These are phyloP conservation scores for Diaporthe caulivora DNA, from an alignment of 2,329 filamentous ascomycete species.

Conservation along the genomic window DNA sequence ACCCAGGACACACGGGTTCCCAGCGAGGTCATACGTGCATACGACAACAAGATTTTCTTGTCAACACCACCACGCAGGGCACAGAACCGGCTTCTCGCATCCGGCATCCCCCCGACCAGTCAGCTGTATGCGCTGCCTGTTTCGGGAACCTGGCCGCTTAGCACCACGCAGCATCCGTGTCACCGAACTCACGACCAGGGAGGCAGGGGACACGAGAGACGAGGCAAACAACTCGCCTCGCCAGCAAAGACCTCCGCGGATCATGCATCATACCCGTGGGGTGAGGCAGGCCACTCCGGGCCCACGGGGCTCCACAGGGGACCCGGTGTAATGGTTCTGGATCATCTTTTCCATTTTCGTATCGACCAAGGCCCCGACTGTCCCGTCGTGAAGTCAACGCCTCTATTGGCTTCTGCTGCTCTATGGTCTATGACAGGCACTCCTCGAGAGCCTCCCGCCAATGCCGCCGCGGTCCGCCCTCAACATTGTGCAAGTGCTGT, in stretches of 20 bases:
- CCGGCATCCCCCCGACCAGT: neutral
- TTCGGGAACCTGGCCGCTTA: neutral
- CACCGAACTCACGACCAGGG: neutral
- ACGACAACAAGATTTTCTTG: neutral
- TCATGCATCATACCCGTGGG: conserved; percentile 14
- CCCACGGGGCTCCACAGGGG: conserved; percentile 14
- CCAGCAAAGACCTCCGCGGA: conserved; percentile 2
- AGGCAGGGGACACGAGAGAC: neutral
- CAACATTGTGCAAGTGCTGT: neutral
- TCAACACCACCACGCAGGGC: neutral
- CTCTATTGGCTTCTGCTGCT: conserved; percentile 10
- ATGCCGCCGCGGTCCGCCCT: neutral
- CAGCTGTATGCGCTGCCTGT: neutral
- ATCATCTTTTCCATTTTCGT: conserved; percentile 22
- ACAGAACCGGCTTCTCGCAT: neutral
- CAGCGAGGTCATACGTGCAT: neutral
- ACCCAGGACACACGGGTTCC: too few relatives aligned
- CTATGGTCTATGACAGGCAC: conserved; percentile 23
- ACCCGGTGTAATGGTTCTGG: conserved; percentile 25
- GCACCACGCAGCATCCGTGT: conserved; percentile 1
- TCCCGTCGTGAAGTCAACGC: conserved; percentile 8
- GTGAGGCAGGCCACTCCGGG: conserved; percentile 11
- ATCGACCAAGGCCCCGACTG: conserved; percentile 12
- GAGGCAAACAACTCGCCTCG: conserved; percentile 5
- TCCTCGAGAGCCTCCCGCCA: conserved; percentile 7